Evolutionary conservation across 805 yeast species (phyloP), one percentile per base, ranked within the genome.

Genomic region (Scheffersomyces stipitis): DNA sequence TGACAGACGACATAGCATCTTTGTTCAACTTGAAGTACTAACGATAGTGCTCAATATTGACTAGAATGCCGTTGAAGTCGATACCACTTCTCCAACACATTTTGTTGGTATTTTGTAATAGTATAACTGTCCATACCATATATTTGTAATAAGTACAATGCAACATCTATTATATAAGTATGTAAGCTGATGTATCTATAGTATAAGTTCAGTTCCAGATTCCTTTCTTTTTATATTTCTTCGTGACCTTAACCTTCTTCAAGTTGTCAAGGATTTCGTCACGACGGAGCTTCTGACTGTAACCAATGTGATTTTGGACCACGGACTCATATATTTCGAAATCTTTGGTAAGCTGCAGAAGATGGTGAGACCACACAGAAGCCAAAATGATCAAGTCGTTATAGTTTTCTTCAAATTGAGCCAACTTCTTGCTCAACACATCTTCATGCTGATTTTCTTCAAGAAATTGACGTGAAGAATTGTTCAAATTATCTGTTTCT

Each of bases 241-340:
- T 32, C 38, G 51, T 58, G 33, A 36, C 45, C 37, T 59, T 63
- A 4, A 61, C 42, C 36, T 54, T 50, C 28, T 57, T 56, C 45
- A 67, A 53, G 37, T 56, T 56, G 36, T 52, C 68, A 31, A 64
- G 42, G 17, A 69, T 51, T 42, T 67, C 72, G 28, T 68, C 66
- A 34, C 91, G 69, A 48, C 85, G 75, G 34, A 84, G 50, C 49
- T 86, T 78, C 58, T 93, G 96, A 5, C 96, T 85, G 56, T 90
- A 89, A 5, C 96, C 97, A 12, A 90, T 86, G 48, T 90, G 65
- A 50, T 87, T 89, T 54, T 88, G 96, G 28, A 93, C 89, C 47
- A 93, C 95, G 2, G 83, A 74, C 49, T 91, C 96, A 54, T 83
- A 89, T 12, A 90, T 78, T 23, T 75, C 76, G 50, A 86, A 84